Percentiles rank a stretch among this genome's conserved stretches.
Evolutionary conservation across 2,329 filamentous ascomycete species (phyloP).

Genomic region (Cladosporium sp.): DNA sequence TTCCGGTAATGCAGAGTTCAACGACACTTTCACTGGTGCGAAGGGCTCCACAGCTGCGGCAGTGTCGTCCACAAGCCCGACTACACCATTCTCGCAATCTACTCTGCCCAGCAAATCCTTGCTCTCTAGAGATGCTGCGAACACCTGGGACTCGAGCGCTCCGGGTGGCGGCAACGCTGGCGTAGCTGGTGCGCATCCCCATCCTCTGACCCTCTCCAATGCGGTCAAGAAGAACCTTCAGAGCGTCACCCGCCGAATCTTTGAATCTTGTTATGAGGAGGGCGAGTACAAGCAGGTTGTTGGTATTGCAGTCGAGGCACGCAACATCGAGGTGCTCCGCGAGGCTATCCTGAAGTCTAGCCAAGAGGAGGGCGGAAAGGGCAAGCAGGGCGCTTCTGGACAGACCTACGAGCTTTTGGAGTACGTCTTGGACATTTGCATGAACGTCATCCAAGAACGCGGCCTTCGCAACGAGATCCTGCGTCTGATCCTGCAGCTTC

Average conservation of each 20-base stretch:
- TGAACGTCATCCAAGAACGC: conserved; percentile 95
- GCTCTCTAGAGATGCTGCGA: conserved; percentile 73
- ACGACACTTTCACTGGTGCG: conserved; percentile 67
- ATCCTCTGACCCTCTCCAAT: conserved; percentile 63
- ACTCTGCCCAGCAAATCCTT: conserved; percentile 90
- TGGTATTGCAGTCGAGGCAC: conserved; percentile 91
- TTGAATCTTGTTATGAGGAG: conserved; percentile 81
- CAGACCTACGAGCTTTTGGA: conserved; percentile 92
- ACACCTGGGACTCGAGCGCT: conserved; percentile 54
- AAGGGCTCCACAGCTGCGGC: conserved; percentile 57
- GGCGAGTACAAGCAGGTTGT: conserved; percentile 93
- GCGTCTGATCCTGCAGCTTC: conserved; percentile 85
- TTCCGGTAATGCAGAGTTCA: conserved; percentile 62
- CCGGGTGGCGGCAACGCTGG: conserved; percentile 55
- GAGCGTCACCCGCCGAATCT: conserved; percentile 79
- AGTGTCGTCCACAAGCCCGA: conserved; percentile 72
- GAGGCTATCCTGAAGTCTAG: conserved; percentile 85
- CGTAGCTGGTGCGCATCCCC: conserved; percentile 51
- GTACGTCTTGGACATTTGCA: conserved; percentile 91
- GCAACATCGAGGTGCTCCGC: conserved; percentile 82
- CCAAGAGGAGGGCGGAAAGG: conserved; percentile 83
- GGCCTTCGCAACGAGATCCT: conserved; percentile 79
- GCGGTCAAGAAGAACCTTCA: conserved; percentile 77
- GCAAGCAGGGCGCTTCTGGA: conserved; percentile 57
- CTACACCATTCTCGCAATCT: conserved; percentile 92